phyloP scores from a whole-genome alignment of 176 grass and related monocot genomes.

The Guadua angustifolia region DNA sequence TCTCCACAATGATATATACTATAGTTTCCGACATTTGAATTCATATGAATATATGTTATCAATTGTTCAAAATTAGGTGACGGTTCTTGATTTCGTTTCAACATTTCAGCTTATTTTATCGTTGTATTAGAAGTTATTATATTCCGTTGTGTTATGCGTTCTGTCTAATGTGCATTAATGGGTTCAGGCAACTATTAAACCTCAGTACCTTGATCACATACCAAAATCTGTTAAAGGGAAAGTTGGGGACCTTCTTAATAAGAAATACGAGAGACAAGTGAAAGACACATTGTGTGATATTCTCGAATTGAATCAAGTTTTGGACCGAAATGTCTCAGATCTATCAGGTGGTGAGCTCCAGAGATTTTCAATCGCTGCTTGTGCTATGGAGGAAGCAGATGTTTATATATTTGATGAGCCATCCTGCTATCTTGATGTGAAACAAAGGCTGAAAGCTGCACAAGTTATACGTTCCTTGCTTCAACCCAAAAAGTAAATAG shows the following conservation, averaged over 20 bases:
- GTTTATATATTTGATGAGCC: constrained; percentile 84
- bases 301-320: constrained; percentile 71
- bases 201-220: constrained; percentile 75
- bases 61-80: neutral
- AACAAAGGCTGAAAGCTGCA: constrained; percentile 49
- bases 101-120: neutral
- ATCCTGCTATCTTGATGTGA: constrained; percentile 49
- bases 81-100: neutral
- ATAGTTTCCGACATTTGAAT: neutral
- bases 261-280: constrained; percentile 58
- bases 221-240: constrained; percentile 73
- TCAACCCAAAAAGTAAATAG: constrained; percentile 47
- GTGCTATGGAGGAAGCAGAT: constrained; percentile 63
- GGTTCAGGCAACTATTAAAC: constrained; percentile 73
- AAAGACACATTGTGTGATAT: constrained; percentile 58
- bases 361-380: constrained; percentile 76
- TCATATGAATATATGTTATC: neutral
- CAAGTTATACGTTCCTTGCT: constrained; percentile 60
- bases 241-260: constrained; percentile 62
- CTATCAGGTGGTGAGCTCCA: constrained; percentile 86
- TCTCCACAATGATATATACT: neutral
- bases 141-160: neutral
- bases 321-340: constrained; percentile 69
- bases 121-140: neutral
- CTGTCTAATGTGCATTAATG: neutral